Base-by-base conservation (phyloP, 2,329 filamentous ascomycete genomes). In the Penicillium sp. region DNA sequence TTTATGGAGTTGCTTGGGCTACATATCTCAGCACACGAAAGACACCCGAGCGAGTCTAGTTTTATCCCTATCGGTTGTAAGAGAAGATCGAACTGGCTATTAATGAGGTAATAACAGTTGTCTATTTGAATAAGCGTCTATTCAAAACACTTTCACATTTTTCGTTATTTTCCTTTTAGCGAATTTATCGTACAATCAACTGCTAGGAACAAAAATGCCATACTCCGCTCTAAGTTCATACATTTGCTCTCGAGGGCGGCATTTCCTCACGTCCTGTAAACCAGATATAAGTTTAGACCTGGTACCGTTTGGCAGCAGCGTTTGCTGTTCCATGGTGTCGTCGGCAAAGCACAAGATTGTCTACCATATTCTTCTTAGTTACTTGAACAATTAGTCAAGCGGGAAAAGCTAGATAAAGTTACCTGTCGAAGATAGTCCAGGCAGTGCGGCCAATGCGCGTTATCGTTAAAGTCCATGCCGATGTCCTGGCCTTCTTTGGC, bases 361-460 rank as follows among this genome's bases (percentile, higher is more conserved):
- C 46, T 47, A 20, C 9, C n/a, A 7, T 3, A n/a, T 14, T 6
- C 46, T 30, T 26, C 12, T 47, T 47, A 47, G 46, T 9, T 26
- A 16, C 12, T 18, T 30, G 2, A 1, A 47, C 24, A 47, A 47
- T 24, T 20, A 14, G 3, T 21, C 3, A 18, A 28, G 14, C 5
- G 14, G 46, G 23, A 26, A 20, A 47, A 47, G 18, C 6, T 21
- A 9, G 42, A n/a, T 9, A 45, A 45, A 45, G 18, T 30, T 47
- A 30, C 46, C 23, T 47, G 46, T n/a, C 46, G 46, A 47, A 47
- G 46, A 24, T 47, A 47, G 26, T 47, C 46, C 11, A 47, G 46
- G n/a, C 46, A 47, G 20, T 47, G 46, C 46, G 46, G 46, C 46
- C 46, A 47, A 47, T 47, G 46, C 12, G 46, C 46, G 14, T 47